Base-by-base conservation (phyloP, 2,329 filamentous ascomycete species). In the Chrysosporium keratinophilum region DNA sequence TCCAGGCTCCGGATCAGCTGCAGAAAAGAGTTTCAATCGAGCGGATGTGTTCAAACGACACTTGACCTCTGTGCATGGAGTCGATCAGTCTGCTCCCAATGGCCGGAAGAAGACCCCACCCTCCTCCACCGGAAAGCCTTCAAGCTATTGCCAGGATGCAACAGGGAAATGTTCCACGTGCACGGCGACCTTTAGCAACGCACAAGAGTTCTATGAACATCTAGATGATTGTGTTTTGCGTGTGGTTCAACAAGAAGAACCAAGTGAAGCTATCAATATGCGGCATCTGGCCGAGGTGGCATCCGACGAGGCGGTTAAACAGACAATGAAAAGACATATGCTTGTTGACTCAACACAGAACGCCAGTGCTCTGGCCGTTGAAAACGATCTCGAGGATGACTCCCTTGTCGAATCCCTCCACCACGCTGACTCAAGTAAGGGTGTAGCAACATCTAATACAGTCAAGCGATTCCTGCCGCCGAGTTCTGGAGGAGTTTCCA, bases 151-250 rank as follows among this genome's bases (percentile, higher is more conserved):
- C 17, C 78, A 82, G 56, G 87, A 93, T 63, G 83, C 87, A 33
- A 86, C 86, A 49, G 90, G 89, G 59, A 88, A 85, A 68, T 97
- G 91, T 70, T 95, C 88, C 2, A 97, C 93, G 59, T 97, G 91
- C 70, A 88, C 87, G 12, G 79, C 82, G 41, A 87, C 81, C 6
- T 97, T 95, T 67, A 78, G 78, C 60, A 91, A 85, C 57, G 88
- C 91, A 2, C 91, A 97, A 70, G 91, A 96, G 65, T 96, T 96
- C 73, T 96, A 97, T 69, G 91, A 97, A 73, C 91, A 97, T 76
- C 76, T 96, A 60, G 91, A 84, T 63, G 80, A 83, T 68, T 84
- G 81, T 64, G 80, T 83, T 11, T 70, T 84, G 56, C 78, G 80
- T 33, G 78, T 83, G 19, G 81, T 84, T 28, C 78, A 80, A 62